Evolutionary conservation across 345 rosid species (phyloP).

Genomic region (Schrenkiella parvula): DNA sequence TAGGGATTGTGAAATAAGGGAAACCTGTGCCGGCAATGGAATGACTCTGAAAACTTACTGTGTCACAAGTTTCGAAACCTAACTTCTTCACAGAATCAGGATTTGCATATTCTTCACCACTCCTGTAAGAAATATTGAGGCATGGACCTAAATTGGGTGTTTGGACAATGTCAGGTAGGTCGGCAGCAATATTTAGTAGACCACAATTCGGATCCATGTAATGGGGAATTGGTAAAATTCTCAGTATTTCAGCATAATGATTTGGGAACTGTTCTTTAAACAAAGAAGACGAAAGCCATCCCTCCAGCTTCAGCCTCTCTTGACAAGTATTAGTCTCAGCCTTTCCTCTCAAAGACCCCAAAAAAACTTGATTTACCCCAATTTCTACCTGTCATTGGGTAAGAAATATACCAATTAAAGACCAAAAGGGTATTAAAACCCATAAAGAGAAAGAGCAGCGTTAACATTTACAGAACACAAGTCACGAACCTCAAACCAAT

Average conservation of each 20-base stretch:
- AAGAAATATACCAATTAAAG: neutral
- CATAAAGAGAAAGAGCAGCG: neutral
- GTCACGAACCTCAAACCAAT: conserved; percentile 89
- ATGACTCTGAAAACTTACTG: conserved; percentile 44
- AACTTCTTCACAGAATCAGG: conserved; percentile 60
- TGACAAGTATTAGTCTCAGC: conserved; percentile 54
- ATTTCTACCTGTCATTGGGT: conserved; percentile 71
- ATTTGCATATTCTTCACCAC: conserved; percentile 57
- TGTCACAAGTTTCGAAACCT: conserved; percentile 64
- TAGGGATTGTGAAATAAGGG: neutral
- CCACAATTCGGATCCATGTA: conserved; percentile 80
- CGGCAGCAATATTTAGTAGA: conserved; percentile 66
- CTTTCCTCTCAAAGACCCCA: conserved; percentile 70
- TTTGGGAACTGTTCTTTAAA: conserved; percentile 79
- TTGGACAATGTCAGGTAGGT: conserved; percentile 44
- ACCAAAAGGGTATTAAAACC: neutral
- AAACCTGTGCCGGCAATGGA: neutral
- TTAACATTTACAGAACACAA: conserved; percentile 2
- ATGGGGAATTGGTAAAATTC: conserved; percentile 64
- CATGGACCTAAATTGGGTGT: conserved; percentile 71
- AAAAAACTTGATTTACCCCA: conserved; percentile 60
- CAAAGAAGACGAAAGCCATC: conserved; percentile 78
- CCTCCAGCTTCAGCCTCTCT: conserved; percentile 78
- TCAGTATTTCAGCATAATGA: conserved; percentile 68
- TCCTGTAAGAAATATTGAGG: conserved; percentile 67